A percentile compares a stretch with the other conserved stretches of the same genome.
These are phyloP conservation scores for Aspergillus piperis DNA, from an alignment of 2,329 filamentous ascomycete species.

Conservation along the genomic window DNA sequence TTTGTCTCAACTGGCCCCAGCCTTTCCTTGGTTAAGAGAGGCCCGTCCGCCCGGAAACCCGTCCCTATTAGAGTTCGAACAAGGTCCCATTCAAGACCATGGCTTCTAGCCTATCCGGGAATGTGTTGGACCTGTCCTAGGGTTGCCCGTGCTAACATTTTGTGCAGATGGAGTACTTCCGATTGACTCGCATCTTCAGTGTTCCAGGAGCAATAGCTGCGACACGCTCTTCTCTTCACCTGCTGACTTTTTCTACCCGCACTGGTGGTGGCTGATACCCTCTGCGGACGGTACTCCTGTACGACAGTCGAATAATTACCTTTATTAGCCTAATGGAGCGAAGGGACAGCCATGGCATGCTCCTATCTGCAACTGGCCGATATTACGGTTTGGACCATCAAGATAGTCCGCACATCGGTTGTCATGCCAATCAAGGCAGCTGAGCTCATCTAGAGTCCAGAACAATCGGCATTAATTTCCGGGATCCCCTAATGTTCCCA, in stretches of 20 bases:
- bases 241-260: constrained; percentile 4
- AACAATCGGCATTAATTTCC: constrained; percentile 22
- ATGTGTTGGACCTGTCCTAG: constrained; percentile 1
- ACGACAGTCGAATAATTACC: constrained; percentile 11
- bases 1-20: background rate
- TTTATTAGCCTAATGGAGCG: background rate
- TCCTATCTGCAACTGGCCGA: constrained; percentile 21
- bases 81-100: constrained; percentile 2
- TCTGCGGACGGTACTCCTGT: constrained; percentile 3
- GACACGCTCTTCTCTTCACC: background rate
- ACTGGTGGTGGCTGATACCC: constrained; percentile 8
- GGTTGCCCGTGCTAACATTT: constrained; percentile 5
- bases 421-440: constrained; percentile 7
- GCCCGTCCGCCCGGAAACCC: background rate
- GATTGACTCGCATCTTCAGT: constrained; percentile 1
- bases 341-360: background rate
- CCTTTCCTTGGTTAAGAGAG: background rate
- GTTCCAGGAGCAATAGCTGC: background rate
- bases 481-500: constrained; percentile 11
- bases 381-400: constrained; percentile 9
- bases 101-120: constrained; percentile 1
- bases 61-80: constrained; percentile 3
- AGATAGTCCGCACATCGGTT: constrained; percentile 3
- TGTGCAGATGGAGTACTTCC: background rate
- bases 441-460: constrained; percentile 16